These are phyloP conservation scores for Macrophomina phaseolina DNA, from an alignment of 2,329 filamentous ascomycete species.

Conservation along the genomic window DNA sequence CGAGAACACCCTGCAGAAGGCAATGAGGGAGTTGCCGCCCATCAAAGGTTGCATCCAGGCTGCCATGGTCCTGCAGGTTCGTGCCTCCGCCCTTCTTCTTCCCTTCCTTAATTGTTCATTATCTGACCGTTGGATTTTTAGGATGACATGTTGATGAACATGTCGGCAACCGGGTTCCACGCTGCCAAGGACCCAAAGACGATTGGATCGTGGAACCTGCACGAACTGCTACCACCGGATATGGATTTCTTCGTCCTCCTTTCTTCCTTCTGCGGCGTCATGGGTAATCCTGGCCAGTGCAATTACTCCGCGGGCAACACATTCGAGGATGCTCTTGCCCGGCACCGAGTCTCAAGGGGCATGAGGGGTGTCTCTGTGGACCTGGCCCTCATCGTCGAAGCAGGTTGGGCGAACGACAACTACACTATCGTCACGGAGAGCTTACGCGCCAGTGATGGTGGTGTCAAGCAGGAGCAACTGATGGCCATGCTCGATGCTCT, in stretches of 20 bases:
- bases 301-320: conserved; percentile 35
- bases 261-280: conserved; percentile 33
- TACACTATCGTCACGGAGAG: no score
- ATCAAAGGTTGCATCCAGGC: conserved; percentile 40
- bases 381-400: conserved; percentile 31
- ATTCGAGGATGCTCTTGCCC: conserved; percentile 31
- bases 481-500: no score
- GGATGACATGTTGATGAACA: conserved; percentile 12
- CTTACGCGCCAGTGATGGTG: no score
- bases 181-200: conserved; percentile 37
- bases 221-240: conserved; percentile 28
- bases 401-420: no score
- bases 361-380: conserved; percentile 52
- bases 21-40: background rate
- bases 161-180: conserved; percentile 30
- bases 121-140: background rate
- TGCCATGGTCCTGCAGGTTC: conserved; percentile 36
- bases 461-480: no score
- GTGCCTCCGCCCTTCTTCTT: no score
- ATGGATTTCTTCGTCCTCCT: conserved; percentile 38
- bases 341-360: conserved; percentile 31
- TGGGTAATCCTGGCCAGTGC: conserved; percentile 29
- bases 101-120: background rate
- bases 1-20: background rate
- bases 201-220: conserved; percentile 40